phyloP scores from a whole-genome alignment of 2,329 filamentous ascomycete species.

The Fusarium virguliforme region DNA sequence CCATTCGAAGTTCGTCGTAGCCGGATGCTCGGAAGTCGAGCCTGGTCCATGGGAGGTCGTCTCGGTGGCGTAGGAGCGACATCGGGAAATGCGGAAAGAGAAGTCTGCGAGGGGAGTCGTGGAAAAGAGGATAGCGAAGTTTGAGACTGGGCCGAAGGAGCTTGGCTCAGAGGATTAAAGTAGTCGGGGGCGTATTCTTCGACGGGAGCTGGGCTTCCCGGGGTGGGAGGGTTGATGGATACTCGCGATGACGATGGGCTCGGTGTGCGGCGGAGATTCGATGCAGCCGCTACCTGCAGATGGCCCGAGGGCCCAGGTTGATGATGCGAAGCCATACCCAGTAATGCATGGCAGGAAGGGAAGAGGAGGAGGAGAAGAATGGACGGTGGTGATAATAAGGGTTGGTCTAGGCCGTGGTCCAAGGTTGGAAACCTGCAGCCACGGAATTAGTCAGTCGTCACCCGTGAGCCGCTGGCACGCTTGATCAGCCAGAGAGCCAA shows the following conservation, averaged over 20 bases:
- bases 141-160: conserved; percentile 47
- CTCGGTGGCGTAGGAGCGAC: conserved; percentile 26
- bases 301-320: conserved; percentile 42
- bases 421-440: conserved; percentile 11
- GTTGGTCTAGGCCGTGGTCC: conserved; percentile 1
- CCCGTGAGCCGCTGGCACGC: conserved; percentile 8
- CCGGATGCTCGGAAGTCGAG: conserved; percentile 49
- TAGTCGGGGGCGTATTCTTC: conserved; percentile 48
- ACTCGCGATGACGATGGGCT: conserved; percentile 39
- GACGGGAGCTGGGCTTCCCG: conserved; percentile 41
- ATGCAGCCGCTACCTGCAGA: conserved; percentile 24
- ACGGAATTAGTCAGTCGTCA: conserved; percentile 41
- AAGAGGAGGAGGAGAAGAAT: neutral
- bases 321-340: conserved; percentile 46
- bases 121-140: conserved; percentile 36
- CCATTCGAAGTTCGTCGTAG: conserved; percentile 47
- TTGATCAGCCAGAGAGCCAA: conserved; percentile 8
- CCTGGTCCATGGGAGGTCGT: conserved; percentile 38
- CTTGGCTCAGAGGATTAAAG: conserved; percentile 46
- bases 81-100: conserved; percentile 38
- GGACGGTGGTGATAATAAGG: conserved; percentile 5
- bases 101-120: conserved; percentile 32
- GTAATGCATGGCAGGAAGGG: conserved; percentile 31
- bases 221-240: conserved; percentile 25
- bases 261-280: conserved; percentile 27